Percentiles rank a stretch among this genome's conserved stretches.
phyloP scores from a whole-genome alignment of 768 basidiomycete genomes.

The Rhizopogon salebrosus region DNA sequence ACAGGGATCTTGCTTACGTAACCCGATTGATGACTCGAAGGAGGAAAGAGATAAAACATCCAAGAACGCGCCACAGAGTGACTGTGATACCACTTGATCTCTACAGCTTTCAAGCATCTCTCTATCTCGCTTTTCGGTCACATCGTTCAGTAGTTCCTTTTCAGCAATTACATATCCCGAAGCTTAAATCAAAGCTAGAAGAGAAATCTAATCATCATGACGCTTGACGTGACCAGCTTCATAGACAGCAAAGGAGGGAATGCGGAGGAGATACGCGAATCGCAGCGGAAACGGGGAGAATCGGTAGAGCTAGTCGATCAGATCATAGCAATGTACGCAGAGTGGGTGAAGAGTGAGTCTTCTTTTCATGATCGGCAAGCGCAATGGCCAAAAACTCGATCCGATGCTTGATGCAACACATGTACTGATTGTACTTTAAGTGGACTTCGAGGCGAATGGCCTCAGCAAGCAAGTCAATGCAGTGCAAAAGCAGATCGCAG shows the following conservation, averaged over 20 bases:
- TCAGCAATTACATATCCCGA: not conserved
- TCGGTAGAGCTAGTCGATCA: conserved; percentile 92
- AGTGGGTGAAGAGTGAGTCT: conserved; percentile 90
- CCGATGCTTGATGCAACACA: not conserved
- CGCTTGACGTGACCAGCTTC: conserved; percentile 74
- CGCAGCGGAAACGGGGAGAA: conserved; percentile 86
- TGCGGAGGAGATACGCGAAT: conserved; percentile 83
- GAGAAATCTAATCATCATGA: conserved; percentile 46
- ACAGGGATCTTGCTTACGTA: conserved; percentile 2
- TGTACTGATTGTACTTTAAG: conserved; percentile 34
- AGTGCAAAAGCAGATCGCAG: conserved; percentile 90
- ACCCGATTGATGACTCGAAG: conserved; percentile 4
- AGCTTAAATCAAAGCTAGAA: not conserved
- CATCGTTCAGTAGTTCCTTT: not conserved
- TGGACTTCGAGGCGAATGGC: conserved; percentile 80
- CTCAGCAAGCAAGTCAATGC: conserved; percentile 81
- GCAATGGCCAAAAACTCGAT: too few species aligned
- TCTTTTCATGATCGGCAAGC: conserved; percentile 6
- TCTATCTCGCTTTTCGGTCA: not conserved
- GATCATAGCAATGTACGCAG: conserved; percentile 83
- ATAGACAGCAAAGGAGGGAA: conserved; percentile 91
- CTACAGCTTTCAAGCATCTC: not conserved
- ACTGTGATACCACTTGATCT: conserved; percentile 1
- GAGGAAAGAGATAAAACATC: not conserved
- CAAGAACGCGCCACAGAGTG: not conserved